Evolutionary conservation across 2,329 filamentous ascomycete species (phyloP).

Genomic region (Sphaerulina vaccinii): DNA sequence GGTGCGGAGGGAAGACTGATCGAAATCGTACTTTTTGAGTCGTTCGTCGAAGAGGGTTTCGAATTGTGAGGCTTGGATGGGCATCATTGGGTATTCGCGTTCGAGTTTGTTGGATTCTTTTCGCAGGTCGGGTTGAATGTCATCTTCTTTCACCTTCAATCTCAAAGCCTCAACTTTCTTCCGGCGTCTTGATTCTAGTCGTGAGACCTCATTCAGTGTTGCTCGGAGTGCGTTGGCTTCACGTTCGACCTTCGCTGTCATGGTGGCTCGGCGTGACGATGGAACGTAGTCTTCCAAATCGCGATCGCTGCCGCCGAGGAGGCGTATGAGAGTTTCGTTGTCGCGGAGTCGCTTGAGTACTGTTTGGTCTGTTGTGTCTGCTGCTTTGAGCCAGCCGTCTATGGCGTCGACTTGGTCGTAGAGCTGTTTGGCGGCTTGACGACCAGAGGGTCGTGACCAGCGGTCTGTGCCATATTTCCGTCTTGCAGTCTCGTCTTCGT

Average conservation of each 20-base stretch:
- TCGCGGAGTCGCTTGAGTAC: conserved; percentile 77
- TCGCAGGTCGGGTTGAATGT: conserved; percentile 80
- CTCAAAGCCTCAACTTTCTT: conserved; percentile 76
- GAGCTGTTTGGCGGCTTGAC: conserved; percentile 67
- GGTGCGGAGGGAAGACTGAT: conserved; percentile 67
- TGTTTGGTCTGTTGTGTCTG: conserved; percentile 63
- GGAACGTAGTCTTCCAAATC: conserved; percentile 87
- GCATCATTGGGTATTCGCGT: conserved; percentile 78
- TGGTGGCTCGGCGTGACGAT: conserved; percentile 73
- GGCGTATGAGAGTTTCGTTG: conserved; percentile 69
- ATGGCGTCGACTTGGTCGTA: conserved; percentile 76
- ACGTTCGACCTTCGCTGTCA: conserved; percentile 76
- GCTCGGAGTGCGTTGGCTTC: conserved; percentile 75
- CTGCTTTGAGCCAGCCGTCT: conserved; percentile 78
- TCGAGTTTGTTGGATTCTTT: conserved; percentile 82
- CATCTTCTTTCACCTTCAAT: conserved; percentile 79
- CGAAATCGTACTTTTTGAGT: conserved; percentile 76
- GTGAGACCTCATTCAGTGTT: conserved; percentile 78
- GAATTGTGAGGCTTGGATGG: conserved; percentile 84
- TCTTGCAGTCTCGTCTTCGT: conserved; percentile 75
- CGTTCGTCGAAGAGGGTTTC: conserved; percentile 85
- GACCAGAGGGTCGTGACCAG: conserved; percentile 72
- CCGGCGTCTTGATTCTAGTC: conserved; percentile 76
- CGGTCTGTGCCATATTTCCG: conserved; percentile 81
- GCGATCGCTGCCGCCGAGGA: conserved; percentile 77